Evolutionary conservation across 352 stramenopile species (phyloP).

Genomic region (Elongisporangium senticosum): DNA sequence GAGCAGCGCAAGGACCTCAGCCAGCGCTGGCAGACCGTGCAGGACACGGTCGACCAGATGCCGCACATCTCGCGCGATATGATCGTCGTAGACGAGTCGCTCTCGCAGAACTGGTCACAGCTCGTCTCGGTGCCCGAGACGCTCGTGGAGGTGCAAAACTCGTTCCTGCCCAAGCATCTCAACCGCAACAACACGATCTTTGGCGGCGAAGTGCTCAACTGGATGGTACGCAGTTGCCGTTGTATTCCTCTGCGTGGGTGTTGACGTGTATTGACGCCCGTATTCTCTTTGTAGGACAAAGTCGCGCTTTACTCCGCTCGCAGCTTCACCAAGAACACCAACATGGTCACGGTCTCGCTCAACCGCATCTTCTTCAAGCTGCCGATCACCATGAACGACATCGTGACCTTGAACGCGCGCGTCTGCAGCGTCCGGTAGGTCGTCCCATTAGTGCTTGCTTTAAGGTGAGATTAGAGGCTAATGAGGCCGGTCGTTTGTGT

Average conservation of each 20-base stretch:
- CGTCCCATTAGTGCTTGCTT: constrained; percentile 1
- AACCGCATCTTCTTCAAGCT: constrained; percentile 72
- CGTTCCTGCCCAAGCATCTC: constrained; percentile 64
- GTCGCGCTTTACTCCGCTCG: constrained; percentile 53
- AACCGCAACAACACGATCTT: constrained; percentile 79
- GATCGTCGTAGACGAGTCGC: constrained; percentile 40
- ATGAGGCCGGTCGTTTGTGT: neutral
- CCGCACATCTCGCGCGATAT: constrained; percentile 55
- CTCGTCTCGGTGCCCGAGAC: constrained; percentile 54
- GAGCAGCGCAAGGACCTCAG: constrained; percentile 61
- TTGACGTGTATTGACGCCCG: neutral
- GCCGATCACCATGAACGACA: constrained; percentile 58
- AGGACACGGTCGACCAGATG: constrained; percentile 61
- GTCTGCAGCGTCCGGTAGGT: constrained; percentile 51
- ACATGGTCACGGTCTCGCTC: constrained; percentile 64
- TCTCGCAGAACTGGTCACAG: constrained; percentile 26
- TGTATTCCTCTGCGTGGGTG: too few relatives aligned
- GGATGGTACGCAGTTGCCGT: too few relatives aligned
- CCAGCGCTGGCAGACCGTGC: constrained; percentile 49
- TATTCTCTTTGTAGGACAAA: constrained; percentile 32
- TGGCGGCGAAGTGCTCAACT: constrained; percentile 57
- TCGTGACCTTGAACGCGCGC: constrained; percentile 58
- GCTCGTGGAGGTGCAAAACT: constrained; percentile 71
- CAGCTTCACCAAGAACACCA: constrained; percentile 65
- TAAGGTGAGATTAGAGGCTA: neutral